These are phyloP conservation scores for Blastomyces silverae DNA, from an alignment of 2,329 filamentous ascomycete genomes.

Conservation along the genomic window DNA sequence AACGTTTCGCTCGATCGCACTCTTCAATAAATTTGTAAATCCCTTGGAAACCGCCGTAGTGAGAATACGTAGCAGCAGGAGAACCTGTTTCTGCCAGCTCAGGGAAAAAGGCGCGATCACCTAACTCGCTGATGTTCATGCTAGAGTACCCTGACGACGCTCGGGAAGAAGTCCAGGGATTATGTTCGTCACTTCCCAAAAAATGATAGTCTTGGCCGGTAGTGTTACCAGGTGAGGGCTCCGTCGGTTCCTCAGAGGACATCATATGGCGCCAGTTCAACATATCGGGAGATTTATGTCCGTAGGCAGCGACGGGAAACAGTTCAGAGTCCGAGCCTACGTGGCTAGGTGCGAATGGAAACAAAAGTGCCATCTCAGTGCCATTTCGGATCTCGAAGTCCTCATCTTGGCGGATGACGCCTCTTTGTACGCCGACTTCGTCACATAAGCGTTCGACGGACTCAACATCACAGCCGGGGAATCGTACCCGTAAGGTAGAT, in stretches of 20 bases:
- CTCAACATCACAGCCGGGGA: conserved; percentile 80
- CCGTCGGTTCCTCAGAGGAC: conserved; percentile 34
- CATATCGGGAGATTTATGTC: conserved; percentile 33
- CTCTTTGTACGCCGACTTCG: conserved; percentile 76
- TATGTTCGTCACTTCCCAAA: conserved; percentile 41
- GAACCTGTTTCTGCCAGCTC: conserved; percentile 35
- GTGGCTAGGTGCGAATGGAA: conserved; percentile 71
- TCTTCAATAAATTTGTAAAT: conserved; percentile 61
- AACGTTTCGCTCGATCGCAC: conserved; percentile 48
- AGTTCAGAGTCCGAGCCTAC: conserved; percentile 40
- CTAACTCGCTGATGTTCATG: conserved; percentile 49
- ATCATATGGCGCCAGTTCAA: conserved; percentile 56
- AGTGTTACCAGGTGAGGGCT: conserved; percentile 24
- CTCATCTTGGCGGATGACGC: conserved; percentile 69
- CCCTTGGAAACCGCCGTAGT: conserved; percentile 58
- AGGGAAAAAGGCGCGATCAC: conserved; percentile 37
- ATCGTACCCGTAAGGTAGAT: conserved; percentile 68
- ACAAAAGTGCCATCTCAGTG: conserved; percentile 67
- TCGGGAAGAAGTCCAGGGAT: conserved; percentile 44
- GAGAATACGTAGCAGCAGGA: conserved; percentile 36
- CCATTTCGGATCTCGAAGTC: conserved; percentile 64
- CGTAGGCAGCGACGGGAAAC: conserved; percentile 40
- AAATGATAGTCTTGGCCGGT: conserved; percentile 37
- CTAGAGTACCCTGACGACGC: conserved; percentile 53
- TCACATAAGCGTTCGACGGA: conserved; percentile 77